Percentiles rank a stretch among this genome's conserved stretches.
These are phyloP conservation scores for Plasmodium ovale DNA, from an alignment of 169 alveolate genomes.

Conservation along the genomic window DNA sequence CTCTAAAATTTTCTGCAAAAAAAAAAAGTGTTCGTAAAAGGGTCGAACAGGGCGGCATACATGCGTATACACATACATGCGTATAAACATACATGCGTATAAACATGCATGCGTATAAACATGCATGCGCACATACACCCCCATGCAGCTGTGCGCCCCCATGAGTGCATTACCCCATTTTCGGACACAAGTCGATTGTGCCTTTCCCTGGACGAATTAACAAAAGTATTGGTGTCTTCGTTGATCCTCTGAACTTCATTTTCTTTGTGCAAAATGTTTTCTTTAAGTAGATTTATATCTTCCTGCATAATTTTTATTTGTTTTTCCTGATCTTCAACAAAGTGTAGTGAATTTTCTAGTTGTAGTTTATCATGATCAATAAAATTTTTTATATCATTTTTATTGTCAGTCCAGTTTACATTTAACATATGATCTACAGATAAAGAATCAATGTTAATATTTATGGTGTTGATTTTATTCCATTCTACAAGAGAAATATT, in stretches of 20 bases:
- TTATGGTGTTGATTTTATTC: conserved; percentile 27
- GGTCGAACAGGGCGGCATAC: not conserved
- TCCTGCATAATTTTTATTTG: conserved; percentile 15
- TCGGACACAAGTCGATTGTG: conserved; percentile 18
- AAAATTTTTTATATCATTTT: conserved; percentile 22
- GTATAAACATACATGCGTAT: not conserved
- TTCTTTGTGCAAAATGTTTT: conserved; percentile 13
- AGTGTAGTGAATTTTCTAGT: conserved; percentile 26
- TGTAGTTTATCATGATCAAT: conserved; percentile 62
- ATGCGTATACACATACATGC: not conserved
- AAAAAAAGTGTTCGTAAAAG: not conserved
- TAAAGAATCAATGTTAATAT: conserved; percentile 39
- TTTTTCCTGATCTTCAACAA: conserved; percentile 50
- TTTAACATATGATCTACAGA: conserved; percentile 62
- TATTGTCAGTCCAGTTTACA: conserved; percentile 45
- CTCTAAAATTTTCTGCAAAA: conserved; percentile 34
- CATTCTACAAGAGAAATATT: conserved; percentile 47
- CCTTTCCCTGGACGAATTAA: conserved; percentile 14
- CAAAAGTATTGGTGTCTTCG: conserved; percentile 34
- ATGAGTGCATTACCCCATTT: conserved; percentile 25
- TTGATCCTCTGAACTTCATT: conserved; percentile 6
- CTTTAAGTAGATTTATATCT: conserved; percentile 29
- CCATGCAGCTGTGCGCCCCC: not conserved
- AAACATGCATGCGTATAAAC: not conserved
- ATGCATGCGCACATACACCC: not conserved